phyloP scores from a whole-genome alignment of 345 rosid species.

The Murraya koenigii region DNA sequence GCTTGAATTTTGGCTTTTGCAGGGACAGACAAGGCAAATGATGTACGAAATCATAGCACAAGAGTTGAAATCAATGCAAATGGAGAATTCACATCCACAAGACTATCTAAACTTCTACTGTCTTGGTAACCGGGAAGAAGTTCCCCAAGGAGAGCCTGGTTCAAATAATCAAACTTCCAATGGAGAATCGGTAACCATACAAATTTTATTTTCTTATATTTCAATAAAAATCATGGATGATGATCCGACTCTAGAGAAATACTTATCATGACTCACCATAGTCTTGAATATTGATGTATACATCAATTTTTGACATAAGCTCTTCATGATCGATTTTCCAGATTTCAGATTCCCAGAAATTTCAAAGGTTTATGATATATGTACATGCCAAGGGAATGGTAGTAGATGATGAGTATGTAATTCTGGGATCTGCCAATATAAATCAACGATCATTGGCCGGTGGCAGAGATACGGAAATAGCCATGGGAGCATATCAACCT shows the following conservation, averaged over 20 bases:
- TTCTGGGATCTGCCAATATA: constrained; percentile 86
- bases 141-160: constrained; percentile 26
- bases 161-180: constrained; percentile 10
- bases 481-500: constrained; percentile 81
- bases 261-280: neutral
- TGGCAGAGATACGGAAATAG: constrained; percentile 82
- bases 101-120: constrained; percentile 87
- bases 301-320: neutral
- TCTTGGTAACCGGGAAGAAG: constrained; percentile 69
- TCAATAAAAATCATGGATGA: neutral
- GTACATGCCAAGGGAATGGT: constrained; percentile 90
- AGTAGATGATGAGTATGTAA: constrained; percentile 73
- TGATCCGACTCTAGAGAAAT: neutral
- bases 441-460: constrained; percentile 88
- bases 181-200: constrained; percentile 39
- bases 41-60: constrained; percentile 71
- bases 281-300: neutral
- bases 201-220: neutral
- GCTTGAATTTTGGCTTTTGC: constrained; percentile 12
- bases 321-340: constrained; percentile 33
- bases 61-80: constrained; percentile 48
- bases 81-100: constrained; percentile 54
- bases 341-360: constrained; percentile 54
- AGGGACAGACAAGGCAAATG: constrained; percentile 87
- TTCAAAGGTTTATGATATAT: constrained; percentile 73